These are phyloP conservation scores for Linum tenue DNA, from an alignment of 345 rosid genomes.

Conservation along the genomic window DNA sequence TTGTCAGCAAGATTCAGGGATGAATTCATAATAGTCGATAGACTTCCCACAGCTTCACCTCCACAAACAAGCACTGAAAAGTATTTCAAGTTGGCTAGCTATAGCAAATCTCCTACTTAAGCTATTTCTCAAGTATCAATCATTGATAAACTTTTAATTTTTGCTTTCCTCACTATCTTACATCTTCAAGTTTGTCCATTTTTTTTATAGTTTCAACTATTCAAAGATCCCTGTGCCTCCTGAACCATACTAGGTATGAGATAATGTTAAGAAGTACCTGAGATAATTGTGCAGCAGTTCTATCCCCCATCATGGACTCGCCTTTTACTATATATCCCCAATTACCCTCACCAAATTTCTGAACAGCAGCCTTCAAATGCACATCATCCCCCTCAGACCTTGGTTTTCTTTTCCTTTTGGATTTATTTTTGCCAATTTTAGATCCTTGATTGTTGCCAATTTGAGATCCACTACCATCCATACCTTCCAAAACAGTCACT, in stretches of 20 bases:
- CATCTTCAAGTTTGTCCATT: no score
- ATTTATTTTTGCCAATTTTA: not conserved
- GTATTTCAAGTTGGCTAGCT: no score
- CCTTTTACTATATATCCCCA: conserved; percentile 66
- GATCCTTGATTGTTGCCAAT: conserved; percentile 25
- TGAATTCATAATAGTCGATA: not conserved
- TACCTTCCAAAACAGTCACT: conserved; percentile 28
- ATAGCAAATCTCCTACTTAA: no score
- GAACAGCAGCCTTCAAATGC: conserved; percentile 58
- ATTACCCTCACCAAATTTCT: conserved; percentile 78
- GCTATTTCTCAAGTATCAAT: no score
- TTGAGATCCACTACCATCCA: conserved; percentile 39
- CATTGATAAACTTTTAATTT: no score
- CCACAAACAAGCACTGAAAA: not conserved
- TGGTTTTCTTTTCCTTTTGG: conserved; percentile 57
- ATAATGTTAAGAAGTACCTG: conserved; percentile 41
- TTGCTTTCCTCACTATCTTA: no score
- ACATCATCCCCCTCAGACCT: conserved; percentile 58
- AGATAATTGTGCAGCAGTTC: conserved; percentile 72
- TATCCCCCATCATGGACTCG: conserved; percentile 49
- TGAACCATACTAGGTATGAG: not conserved
- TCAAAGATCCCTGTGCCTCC: no score
- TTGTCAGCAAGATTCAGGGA: not conserved
- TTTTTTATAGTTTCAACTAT: no score
- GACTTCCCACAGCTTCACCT: not conserved